Base-by-base conservation (phyloP, 1,139 yeast species). In the Taphrina pruni region DNA sequence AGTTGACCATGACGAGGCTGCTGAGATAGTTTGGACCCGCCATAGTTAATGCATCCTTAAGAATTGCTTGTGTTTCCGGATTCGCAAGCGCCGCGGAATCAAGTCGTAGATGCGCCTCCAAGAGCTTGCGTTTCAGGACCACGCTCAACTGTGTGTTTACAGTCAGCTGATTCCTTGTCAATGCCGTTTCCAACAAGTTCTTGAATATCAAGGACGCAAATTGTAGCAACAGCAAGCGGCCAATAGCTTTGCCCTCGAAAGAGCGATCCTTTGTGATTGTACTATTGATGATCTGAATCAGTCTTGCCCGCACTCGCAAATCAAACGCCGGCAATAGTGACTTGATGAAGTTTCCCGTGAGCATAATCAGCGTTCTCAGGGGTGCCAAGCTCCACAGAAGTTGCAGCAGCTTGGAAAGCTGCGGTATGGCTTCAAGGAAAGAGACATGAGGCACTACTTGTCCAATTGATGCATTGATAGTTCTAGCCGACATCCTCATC, bases 401-500 rank as follows among this genome's bases (percentile, higher is more conserved):
- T 14, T 39, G 14, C 32, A 62, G 32, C 26, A 62, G 48, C 26
- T 52, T 51, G 7, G 43, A 32, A 35, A 62, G 66, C 35, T 62
- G 66, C 8, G 66, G 66, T 32, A 51, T n/a, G 5, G 66, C 66
- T 36, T 62, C 66, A 11, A 55, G n/a, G 48, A 54, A 52, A 6
- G 66, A 50, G 14, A 56, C 60, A 38, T 56, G 12, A 21, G 54
- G 54, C 36, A 26, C 54, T 9, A 11, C 54, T 21, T 50, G 48
- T 45, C 48, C 48, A 12, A 14, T 14, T 45, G 48, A 9, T 9
- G 14, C 43, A 14, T 39, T 39, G 14, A 39, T 14, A 39, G 6
- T 9, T 39, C 43, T 9, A 14, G 14, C 43, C 43, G 14, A 14
- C 14, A 11, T 9, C 43, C 14, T 2, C 11, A 14, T 9, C 43